Evolutionary conservation across 2,329 filamentous ascomycete genomes (phyloP), one percentile per base, ranked within the genome.

Genomic region (Fusarium sp.): DNA sequence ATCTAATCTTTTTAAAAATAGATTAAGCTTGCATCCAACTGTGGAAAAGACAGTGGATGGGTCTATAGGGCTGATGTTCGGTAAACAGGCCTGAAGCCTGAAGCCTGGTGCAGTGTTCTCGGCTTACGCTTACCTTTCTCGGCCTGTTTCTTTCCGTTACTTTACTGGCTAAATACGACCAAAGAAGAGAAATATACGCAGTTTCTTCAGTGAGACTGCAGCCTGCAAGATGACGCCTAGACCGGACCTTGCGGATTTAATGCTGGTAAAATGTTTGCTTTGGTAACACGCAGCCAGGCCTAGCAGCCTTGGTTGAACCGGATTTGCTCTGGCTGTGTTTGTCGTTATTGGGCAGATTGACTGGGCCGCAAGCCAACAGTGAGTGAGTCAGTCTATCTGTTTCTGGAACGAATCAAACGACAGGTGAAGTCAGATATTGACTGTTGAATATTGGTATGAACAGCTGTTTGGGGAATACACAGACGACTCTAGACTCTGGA

Each of bases 281-380:
- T 26, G 17, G 32, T 30, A 28, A 45, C 19, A 36, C 7, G 8
- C 26, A 32, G 12, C 14, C 28, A 32, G 28, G 28, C 26, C 12
- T 11, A 11, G 26, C 12, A 9, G n/a, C n/a, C 6, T 26, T 26
- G 49, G 57, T 43, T 39, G 45, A 42, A 34, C 49, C 19, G 38
- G 57, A 32, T 12, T 14, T 32, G 30, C 30, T 45, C 28, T 43
- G 46, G 34, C 28, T 46, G 42, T 38, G 40, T 57, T 56, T 46
- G 46, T 7, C 15, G 7, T 34, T 14, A 40, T 61, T 43, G 50
- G 46, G 39, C 36, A 26, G 42, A 46, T 46, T 52, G 49, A 32
- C 59, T 58, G 51, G 46, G 47, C 40, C 38, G 32, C 60, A 49
- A 57, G 38, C 39, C 52, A 47, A 49, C 39, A 59, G 23, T 54